Conservation (phyloP, 2,329 filamentous ascomycete genomes). For the Pseudogymnoascus sp. region DNA sequence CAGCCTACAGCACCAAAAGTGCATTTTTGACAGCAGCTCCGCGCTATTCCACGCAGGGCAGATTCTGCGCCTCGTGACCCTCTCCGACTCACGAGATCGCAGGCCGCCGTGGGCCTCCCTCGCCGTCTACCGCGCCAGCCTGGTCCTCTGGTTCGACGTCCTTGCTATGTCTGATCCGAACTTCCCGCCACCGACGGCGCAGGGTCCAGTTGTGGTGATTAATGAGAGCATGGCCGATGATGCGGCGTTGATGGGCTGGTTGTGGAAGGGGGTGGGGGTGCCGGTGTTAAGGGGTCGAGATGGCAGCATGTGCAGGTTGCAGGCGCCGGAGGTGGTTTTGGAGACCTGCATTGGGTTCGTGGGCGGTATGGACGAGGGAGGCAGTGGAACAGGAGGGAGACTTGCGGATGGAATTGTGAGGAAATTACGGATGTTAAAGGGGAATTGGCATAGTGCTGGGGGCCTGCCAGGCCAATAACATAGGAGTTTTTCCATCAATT, state of each 20-base stretch:
- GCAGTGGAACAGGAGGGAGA: slow-evolving; percentile 28
- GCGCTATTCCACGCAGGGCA: slow-evolving; percentile 61
- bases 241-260: slow-evolving; percentile 40
- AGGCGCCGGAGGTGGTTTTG: slow-evolving; percentile 40
- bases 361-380: slow-evolving; percentile 33
- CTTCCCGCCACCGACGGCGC: slow-evolving; percentile 26
- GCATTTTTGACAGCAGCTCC: slow-evolving; percentile 54
- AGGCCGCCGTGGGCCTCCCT: slow-evolving; percentile 64
- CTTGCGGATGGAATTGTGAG: slow-evolving; percentile 46
- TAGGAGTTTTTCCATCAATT: neutral
- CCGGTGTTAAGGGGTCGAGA: slow-evolving; percentile 43
- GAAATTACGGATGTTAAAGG: slow-evolving; percentile 38
- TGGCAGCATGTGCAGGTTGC: slow-evolving; percentile 38
- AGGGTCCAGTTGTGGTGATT: slow-evolving; percentile 36
- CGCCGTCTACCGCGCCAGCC: slow-evolving; percentile 57
- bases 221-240: slow-evolving; percentile 43
- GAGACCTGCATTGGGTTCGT: slow-evolving; percentile 44
- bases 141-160: slow-evolving; percentile 56
- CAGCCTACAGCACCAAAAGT: slow-evolving; percentile 49
- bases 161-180: slow-evolving; percentile 41
- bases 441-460: slow-evolving; percentile 24
- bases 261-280: slow-evolving; percentile 44
- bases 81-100: slow-evolving; percentile 41
- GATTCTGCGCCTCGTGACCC: slow-evolving; percentile 52
- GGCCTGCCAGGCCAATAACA: neutral